Evolutionary conservation across 1,284 basidiomycete species (phyloP).

Genomic region (Calocybe gambosa): DNA sequence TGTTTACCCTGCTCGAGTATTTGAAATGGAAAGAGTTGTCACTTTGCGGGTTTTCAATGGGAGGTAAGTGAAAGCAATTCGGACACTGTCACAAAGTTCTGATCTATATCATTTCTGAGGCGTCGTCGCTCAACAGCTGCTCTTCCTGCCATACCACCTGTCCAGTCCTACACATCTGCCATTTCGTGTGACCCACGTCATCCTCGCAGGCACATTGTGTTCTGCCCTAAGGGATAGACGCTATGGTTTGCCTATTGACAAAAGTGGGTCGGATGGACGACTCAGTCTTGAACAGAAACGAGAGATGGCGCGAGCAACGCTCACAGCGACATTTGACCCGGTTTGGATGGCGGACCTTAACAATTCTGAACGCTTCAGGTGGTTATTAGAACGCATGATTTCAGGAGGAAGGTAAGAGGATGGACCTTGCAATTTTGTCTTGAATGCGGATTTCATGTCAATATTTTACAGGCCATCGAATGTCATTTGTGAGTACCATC

Average conservation of each 20-base stretch:
- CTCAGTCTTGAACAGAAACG: slow-evolving; percentile 27
- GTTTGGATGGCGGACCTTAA: slow-evolving; percentile 28
- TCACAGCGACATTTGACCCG: slow-evolving; percentile 30
- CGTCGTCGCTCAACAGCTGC: slow-evolving; percentile 34
- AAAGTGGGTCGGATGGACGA: slow-evolving; percentile 13
- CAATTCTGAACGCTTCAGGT: slow-evolving; percentile 24
- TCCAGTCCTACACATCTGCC: slow-evolving; percentile 28
- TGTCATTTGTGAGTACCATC: slow-evolving; percentile 23
- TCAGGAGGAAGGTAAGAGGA: slow-evolving; percentile 23
- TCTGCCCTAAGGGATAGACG: slow-evolving; percentile 21
- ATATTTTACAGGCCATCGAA: slow-evolving; percentile 19
- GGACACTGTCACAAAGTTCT: background rate
- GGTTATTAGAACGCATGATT: slow-evolving; percentile 23
- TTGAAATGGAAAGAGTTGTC: slow-evolving; percentile 35
- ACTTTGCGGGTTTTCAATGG: slow-evolving; percentile 41
- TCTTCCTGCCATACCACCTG: slow-evolving; percentile 35
- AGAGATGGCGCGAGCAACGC: slow-evolving; percentile 24
- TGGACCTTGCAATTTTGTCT: background rate
- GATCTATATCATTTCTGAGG: slow-evolving; percentile 20
- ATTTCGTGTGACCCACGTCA: slow-evolving; percentile 34
- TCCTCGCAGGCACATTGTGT: slow-evolving; percentile 31
- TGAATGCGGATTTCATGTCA: background rate
- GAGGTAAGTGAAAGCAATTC: slow-evolving; percentile 23
- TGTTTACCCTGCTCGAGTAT: slow-evolving; percentile 29
- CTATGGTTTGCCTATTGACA: slow-evolving; percentile 23